A percentile compares a stretch with the other conserved stretches of the same genome.
Conservation (phyloP, 768 basidiomycete genomes). For the Psilocybe tampanensis region DNA sequence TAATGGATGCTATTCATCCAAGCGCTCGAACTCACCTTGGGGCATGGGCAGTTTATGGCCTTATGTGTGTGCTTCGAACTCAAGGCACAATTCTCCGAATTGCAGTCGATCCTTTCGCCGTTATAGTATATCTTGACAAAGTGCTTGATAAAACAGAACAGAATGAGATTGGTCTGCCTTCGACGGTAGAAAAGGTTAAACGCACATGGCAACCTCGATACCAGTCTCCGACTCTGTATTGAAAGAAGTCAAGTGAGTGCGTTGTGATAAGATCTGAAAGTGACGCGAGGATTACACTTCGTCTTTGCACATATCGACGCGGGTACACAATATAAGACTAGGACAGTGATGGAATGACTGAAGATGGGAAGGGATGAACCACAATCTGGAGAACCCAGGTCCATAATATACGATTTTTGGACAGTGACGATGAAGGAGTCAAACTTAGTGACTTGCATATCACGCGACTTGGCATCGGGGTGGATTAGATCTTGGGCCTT, state of each 20-base stretch:
- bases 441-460: constrained; percentile 21
- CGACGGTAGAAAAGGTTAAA: neutral
- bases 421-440: constrained; percentile 22
- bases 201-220: constrained; percentile 44
- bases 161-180: constrained; percentile 10
- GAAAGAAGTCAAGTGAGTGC: constrained; percentile 5
- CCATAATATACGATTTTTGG: constrained; percentile 29
- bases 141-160: constrained; percentile 42
- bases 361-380: constrained; percentile 18
- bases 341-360: constrained; percentile 8
- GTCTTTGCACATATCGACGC: constrained; percentile 51
- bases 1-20: neutral
- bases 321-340: constrained; percentile 4
- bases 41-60: constrained; percentile 60
- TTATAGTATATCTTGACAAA: constrained; percentile 66
- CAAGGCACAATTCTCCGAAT: constrained; percentile 47
- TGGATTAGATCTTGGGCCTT: constrained; percentile 25
- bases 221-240: constrained; percentile 41
- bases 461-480: constrained; percentile 33
- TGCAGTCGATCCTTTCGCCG: constrained; percentile 60
- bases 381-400: constrained; percentile 15
- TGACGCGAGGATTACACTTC: constrained; percentile 48
- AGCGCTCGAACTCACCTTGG: constrained; percentile 33
- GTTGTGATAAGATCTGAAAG: neutral
- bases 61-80: constrained; percentile 64